phyloP scores from a whole-genome alignment of 331 rosid species.

The Telfairia occidentalis region DNA sequence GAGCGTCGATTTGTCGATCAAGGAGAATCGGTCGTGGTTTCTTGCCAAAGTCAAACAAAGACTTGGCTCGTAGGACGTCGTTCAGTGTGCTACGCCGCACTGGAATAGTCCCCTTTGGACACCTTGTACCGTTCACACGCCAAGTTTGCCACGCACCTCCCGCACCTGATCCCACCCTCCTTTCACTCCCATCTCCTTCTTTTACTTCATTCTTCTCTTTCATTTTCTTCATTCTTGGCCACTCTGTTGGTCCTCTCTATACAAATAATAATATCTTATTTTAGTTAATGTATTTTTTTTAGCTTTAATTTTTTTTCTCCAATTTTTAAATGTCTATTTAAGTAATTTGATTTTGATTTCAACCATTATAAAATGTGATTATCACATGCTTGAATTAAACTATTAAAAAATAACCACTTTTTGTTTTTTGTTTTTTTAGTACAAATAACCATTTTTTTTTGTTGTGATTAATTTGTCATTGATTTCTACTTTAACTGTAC shows the following conservation, averaged over 20 bases:
- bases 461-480: too few relatives aligned
- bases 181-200: not conserved
- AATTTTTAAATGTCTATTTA: too few relatives aligned
- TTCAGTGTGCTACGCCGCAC: conserved; percentile 49
- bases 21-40: conserved; percentile 25
- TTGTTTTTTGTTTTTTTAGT: not conserved
- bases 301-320: too few relatives aligned
- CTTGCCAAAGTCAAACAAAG: conserved; percentile 70
- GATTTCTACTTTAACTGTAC: too few relatives aligned
- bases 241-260: conserved; percentile 47
- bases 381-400: too few relatives aligned
- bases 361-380: too few relatives aligned
- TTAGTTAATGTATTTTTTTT: too few relatives aligned
- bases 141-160: conserved; percentile 54
- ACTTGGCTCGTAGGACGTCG: conserved; percentile 74
- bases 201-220: not conserved
- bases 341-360: too few relatives aligned
- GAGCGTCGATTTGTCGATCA: conserved; percentile 33
- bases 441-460: too few relatives aligned
- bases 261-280: not conserved
- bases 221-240: conserved; percentile 32
- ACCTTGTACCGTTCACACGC: conserved; percentile 71
- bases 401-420: too few relatives aligned
- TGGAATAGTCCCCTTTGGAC: conserved; percentile 73
- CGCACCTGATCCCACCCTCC: not conserved